Base-by-base conservation (phyloP, 2,329 filamentous ascomycete species). In the Lachnellula occidentalis region DNA sequence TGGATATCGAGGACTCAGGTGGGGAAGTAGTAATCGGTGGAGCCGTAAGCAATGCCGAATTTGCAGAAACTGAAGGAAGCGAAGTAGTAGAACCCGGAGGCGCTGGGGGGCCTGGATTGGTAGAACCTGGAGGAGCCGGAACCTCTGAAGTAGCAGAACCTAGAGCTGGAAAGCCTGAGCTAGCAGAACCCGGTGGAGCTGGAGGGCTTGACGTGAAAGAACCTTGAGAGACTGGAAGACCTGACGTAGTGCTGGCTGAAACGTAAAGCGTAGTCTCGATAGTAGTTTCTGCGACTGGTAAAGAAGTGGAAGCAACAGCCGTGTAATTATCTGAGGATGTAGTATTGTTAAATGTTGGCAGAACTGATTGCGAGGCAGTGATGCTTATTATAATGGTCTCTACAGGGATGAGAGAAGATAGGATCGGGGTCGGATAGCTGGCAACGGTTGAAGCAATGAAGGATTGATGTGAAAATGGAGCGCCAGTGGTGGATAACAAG, bases 121-220 rank as follows among this genome's bases (percentile, higher is more conserved):
- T 27, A 27, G 24, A 27, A 7, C 24, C 24, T 5, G 24, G 42
- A 9, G 21, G 42, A 34, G 36, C 48, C 21, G 42, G 39, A 42
- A 50, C 19, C 34, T n/a, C 34, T 48, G 36, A n/a, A 15, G 36
- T 39, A 27, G 24, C 8, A 27, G 24, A 27, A 7, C 4, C 24
- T 7, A 7, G 36, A 39, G 5, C 15, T 17, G 15, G 36, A n/a
- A 0, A 64, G 65, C 34, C 73, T 73, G 0, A 72, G 1, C 2
- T n/a, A 9, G 15, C n/a, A 15, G 36, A n/a, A 11, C 5, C 36
- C 7, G 36, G 15, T 5, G 36, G 19, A 11, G 9, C 15, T 22
- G 48, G 48, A 15, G 14, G 14, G n/a, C 12, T 12, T n/a, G 36
- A 39, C 12, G 36, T 27, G 3, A 27, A 27, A 27, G 24, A 27